Conservation (phyloP, 108 stramenopile species). For the Cyclotella atomus region DNA sequence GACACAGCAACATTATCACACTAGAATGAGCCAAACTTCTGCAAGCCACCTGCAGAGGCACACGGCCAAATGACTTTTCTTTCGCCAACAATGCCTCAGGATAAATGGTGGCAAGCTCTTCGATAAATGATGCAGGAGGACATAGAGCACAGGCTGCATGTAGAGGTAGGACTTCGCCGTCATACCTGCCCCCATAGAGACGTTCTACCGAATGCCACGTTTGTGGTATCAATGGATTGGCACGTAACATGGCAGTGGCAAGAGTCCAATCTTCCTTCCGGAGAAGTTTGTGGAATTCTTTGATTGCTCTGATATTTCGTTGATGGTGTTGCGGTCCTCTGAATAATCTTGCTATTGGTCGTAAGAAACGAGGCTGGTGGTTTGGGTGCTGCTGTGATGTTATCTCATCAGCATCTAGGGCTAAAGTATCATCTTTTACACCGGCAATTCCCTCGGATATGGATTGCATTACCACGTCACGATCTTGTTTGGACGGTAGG, state of each 20-base stretch:
- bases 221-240: conserved; percentile 27
- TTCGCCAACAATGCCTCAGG: conserved; percentile 36
- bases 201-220: conserved; percentile 37
- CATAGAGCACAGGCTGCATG: conserved; percentile 38
- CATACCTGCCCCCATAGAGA: conserved; percentile 37
- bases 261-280: conserved; percentile 49
- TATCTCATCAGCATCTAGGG: background rate
- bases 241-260: conserved; percentile 26
- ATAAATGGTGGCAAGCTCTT: conserved; percentile 13
- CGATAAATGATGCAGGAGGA: conserved; percentile 36
- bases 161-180: conserved; percentile 35
- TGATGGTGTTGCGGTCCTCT: background rate
- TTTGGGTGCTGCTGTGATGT: background rate
- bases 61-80: conserved; percentile 43
- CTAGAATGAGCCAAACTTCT: conserved; percentile 38
- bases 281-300: conserved; percentile 26
- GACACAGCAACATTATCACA: conserved; percentile 35
- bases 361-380: background rate
- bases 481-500: conserved; percentile 16
- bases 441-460: conserved; percentile 39
- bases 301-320: conserved; percentile 1
- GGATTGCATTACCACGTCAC: conserved; percentile 26
- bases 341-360: conserved; percentile 8
- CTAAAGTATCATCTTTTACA: conserved; percentile 5
- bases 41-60: conserved; percentile 43